phyloP scores from a whole-genome alignment of 2,329 filamentous ascomycete genomes.

The Alternaria rosae region DNA sequence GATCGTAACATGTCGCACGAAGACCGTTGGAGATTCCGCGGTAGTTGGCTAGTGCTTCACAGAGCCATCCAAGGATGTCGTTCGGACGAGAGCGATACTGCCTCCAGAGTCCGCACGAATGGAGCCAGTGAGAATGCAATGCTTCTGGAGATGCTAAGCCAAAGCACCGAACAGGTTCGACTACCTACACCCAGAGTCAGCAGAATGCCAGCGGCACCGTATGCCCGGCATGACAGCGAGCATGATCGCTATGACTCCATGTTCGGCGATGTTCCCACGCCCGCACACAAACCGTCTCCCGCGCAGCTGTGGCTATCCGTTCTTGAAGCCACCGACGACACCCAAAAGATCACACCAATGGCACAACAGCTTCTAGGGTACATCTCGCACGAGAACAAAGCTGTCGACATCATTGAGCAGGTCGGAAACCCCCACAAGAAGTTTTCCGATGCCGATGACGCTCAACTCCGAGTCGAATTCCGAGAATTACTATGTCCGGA shows the following conservation, averaged over 20 bases:
- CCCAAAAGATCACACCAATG: constrained; percentile 10
- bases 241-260: constrained; percentile 15
- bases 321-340: constrained; percentile 20
- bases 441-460: constrained; percentile 18
- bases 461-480: constrained; percentile 20
- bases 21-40: constrained; percentile 28
- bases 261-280: background rate
- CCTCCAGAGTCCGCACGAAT: constrained; percentile 1
- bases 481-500: constrained; percentile 20
- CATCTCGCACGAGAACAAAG: constrained; percentile 19
- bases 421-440: constrained; percentile 25
- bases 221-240: background rate
- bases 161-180: background rate
- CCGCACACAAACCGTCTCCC: background rate
- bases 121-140: constrained; percentile 5
- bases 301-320: constrained; percentile 25
- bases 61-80: constrained; percentile 22
- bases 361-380: constrained; percentile 20
- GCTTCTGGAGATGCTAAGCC: constrained; percentile 14
- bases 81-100: constrained; percentile 23
- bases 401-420: constrained; percentile 18
- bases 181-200: background rate
- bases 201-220: constrained; percentile 8
- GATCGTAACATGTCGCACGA: constrained; percentile 13
- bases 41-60: constrained; percentile 26